Evolutionary conservation across 305 asterid genomes (phyloP).

Genomic region (Solanum hybrid): DNA sequence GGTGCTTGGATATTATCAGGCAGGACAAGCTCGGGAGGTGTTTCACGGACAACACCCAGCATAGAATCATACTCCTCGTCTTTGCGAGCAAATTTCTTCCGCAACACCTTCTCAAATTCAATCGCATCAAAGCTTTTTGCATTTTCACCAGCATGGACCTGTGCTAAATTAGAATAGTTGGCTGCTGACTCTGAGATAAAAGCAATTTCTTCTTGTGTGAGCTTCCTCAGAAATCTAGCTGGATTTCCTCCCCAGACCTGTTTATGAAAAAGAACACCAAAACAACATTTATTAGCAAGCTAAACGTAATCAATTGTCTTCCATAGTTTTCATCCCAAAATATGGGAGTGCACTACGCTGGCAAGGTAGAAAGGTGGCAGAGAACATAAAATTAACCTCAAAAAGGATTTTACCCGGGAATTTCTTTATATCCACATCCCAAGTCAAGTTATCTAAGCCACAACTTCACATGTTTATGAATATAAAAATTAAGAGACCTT

Average conservation of each 20-base stretch:
- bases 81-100: conserved; percentile 51
- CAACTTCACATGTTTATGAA: background rate
- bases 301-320: background rate
- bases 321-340: background rate
- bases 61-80: conserved; percentile 55
- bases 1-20: conserved; percentile 35
- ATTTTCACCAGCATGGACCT: conserved; percentile 81
- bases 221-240: conserved; percentile 86
- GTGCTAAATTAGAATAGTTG: conserved; percentile 68
- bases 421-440: background rate
- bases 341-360: background rate
- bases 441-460: background rate
- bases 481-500: background rate
- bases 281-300: background rate
- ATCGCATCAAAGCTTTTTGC: conserved; percentile 62
- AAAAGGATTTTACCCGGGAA: background rate
- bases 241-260: conserved; percentile 99
- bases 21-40: conserved; percentile 42
- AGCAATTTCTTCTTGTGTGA: conserved; percentile 72
- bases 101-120: conserved; percentile 72
- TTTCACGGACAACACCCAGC: conserved; percentile 44
- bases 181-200: conserved; percentile 76
- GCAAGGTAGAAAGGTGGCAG: background rate
- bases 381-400: background rate
- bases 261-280: background rate